Evolutionary conservation across 345 rosid genomes (phyloP).

Genomic region (Aethionema arabicum): DNA sequence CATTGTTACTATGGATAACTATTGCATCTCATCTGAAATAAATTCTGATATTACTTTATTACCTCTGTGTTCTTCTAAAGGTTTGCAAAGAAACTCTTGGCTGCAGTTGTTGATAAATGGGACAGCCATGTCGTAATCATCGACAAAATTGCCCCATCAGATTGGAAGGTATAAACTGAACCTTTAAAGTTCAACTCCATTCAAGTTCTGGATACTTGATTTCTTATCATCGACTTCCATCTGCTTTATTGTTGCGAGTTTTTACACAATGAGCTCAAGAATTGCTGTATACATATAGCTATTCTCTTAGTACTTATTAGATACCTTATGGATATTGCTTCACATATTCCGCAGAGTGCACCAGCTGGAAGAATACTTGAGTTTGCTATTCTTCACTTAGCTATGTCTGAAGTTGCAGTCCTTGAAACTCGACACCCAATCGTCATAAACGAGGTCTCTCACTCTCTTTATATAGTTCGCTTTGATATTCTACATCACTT

Average conservation of each 20-base stretch:
- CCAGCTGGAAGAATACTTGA: conserved; percentile 91
- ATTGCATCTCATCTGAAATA: conserved; percentile 13
- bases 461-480: background rate
- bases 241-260: background rate
- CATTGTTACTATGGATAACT: background rate
- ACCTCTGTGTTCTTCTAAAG: conserved; percentile 43
- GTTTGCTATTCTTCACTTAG: conserved; percentile 84
- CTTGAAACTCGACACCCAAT: conserved; percentile 86
- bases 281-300: background rate
- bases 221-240: background rate
- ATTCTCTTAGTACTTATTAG: background rate
- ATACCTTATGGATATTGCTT: conserved; percentile 16
- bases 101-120: conserved; percentile 83
- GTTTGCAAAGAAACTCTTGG: conserved; percentile 90
- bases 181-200: conserved; percentile 2
- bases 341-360: conserved; percentile 49
- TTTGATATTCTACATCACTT: conserved; percentile 1
- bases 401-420: conserved; percentile 89
- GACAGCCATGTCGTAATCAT: conserved; percentile 68
- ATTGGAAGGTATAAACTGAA: conserved; percentile 73
- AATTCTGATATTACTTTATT: background rate
- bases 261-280: conserved; percentile 13
- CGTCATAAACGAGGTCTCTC: conserved; percentile 86
- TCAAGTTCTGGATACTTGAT: conserved; percentile 7
- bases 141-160: conserved; percentile 69